These are phyloP conservation scores for Pichia cephalocereana DNA, from an alignment of 805 yeast genomes.

Conservation along the genomic window DNA sequence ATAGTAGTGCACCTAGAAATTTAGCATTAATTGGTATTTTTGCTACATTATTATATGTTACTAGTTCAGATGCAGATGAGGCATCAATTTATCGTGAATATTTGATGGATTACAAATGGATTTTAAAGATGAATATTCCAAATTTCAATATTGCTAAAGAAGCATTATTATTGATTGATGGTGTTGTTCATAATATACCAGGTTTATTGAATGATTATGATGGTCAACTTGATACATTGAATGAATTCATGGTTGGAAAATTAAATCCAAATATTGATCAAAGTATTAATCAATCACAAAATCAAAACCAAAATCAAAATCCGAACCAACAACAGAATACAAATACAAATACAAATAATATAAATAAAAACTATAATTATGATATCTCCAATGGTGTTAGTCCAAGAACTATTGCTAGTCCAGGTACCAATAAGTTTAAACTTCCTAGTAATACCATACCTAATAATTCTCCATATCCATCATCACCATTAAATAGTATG, in stretches of 20 bases:
- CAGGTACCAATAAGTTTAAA: background rate
- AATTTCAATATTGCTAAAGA: constrained; percentile 72
- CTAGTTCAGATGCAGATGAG: constrained; percentile 56
- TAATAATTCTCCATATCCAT: background rate
- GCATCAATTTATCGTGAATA: constrained; percentile 55
- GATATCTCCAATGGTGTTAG: constrained; percentile 4
- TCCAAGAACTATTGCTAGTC: constrained; percentile 1
- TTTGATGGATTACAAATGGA: constrained; percentile 69
- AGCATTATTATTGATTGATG: constrained; percentile 64
- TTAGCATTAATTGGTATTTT: constrained; percentile 80
- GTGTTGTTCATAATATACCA: constrained; percentile 67
- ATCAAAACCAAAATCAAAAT: too few relatives aligned
- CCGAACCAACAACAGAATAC: background rate
- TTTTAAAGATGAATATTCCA: constrained; percentile 61
- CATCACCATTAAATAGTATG: background rate
- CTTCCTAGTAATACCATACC: background rate
- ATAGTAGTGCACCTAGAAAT: constrained; percentile 68
- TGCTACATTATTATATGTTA: constrained; percentile 70
- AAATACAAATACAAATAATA: background rate
- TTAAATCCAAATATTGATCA: background rate
- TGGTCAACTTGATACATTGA: background rate
- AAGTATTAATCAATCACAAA: too few relatives aligned
- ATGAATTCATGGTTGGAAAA: background rate
- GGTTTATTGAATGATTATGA: constrained; percentile 37
- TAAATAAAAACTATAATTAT: background rate